phyloP scores from a whole-genome alignment of 192 early-diverging fungal genomes.

The Phlyctochytrium planicorne region DNA sequence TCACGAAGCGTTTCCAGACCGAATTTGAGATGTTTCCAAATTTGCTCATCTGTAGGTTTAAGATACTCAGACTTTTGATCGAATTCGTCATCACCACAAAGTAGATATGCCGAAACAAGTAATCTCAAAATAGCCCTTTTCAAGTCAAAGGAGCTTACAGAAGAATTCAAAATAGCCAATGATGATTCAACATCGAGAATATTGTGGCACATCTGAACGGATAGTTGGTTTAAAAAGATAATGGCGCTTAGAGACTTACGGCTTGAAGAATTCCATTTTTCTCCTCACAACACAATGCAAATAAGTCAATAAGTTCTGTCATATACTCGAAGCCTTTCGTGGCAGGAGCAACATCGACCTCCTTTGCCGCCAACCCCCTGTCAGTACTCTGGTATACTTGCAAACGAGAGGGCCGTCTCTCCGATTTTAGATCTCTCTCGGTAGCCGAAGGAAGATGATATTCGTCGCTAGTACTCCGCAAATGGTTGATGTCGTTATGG shows the following conservation, averaged over 20 bases:
- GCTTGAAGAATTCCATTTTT: slow-evolving; percentile 31
- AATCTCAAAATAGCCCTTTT: slow-evolving; percentile 14
- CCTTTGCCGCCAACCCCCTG: too few relatives aligned
- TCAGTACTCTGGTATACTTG: too few relatives aligned
- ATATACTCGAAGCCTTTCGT: slow-evolving; percentile 27
- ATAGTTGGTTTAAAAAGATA: too few relatives aligned
- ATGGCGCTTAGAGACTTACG: too few relatives aligned
- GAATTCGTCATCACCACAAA: not conserved
- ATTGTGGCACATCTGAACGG: slow-evolving; percentile 38
- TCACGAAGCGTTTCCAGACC: not conserved
- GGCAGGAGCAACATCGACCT: too few relatives aligned
- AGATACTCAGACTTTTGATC: too few relatives aligned
- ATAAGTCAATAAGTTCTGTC: slow-evolving; percentile 19
- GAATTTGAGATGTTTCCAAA: slow-evolving; percentile 18
- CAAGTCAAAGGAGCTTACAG: not conserved
- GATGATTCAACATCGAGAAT: slow-evolving; percentile 15
- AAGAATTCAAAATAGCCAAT: slow-evolving; percentile 14
- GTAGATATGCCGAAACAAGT: slow-evolving; percentile 21
- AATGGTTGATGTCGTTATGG: not conserved
- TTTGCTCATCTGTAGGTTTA: slow-evolving; percentile 6
- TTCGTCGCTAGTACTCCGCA: too few relatives aligned
- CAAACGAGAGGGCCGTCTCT: not conserved
- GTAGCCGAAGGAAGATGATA: too few relatives aligned
- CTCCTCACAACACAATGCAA: slow-evolving; percentile 33
- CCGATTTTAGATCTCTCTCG: not conserved